phyloP scores from a whole-genome alignment of 2,329 filamentous ascomycete species.

The Diplodia corticola region DNA sequence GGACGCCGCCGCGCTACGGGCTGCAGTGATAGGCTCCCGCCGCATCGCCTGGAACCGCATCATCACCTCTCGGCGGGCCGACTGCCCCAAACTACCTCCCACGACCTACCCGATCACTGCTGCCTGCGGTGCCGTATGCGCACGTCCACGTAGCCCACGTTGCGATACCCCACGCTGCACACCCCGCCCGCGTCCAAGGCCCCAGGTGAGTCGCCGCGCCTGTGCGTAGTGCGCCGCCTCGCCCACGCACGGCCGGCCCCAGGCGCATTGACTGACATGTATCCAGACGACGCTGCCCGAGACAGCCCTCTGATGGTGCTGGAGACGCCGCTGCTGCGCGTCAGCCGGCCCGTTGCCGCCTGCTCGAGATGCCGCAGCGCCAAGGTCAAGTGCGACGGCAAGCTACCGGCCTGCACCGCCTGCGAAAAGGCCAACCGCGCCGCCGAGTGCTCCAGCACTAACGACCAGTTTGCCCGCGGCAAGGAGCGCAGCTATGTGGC shows the following conservation, averaged over 20 bases:
- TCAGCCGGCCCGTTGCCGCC: conserved; percentile 76
- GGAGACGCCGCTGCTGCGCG: conserved; percentile 63
- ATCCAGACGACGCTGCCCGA: background rate
- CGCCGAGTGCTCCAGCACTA: conserved; percentile 86
- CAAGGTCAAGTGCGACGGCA: conserved; percentile 98
- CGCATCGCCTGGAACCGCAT: background rate
- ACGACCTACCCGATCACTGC: conserved; percentile 3
- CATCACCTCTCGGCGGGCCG: conserved; percentile 1
- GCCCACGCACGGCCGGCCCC: background rate
- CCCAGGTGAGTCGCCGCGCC: background rate
- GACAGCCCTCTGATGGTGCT: conserved; percentile 44
- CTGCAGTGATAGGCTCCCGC: conserved; percentile 2
- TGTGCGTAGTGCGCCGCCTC: conserved; percentile 6
- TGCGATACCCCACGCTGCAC: background rate
- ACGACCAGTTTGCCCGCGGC: conserved; percentile 91
- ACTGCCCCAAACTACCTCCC: conserved; percentile 12
- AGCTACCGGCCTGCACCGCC: conserved; percentile 89
- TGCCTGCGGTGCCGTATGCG: background rate
- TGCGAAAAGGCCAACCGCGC: conserved; percentile 89
- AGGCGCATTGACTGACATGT: background rate
- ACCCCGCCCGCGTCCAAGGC: background rate
- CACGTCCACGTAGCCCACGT: background rate
- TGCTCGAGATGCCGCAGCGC: conserved; percentile 83
- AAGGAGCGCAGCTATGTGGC: conserved; percentile 97
- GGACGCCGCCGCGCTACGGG: background rate